Evolutionary conservation across 495 filamentous ascomycete genomes (phyloP), one percentile per base, ranked within the genome.

Genomic region (Penicillium mononematosum): DNA sequence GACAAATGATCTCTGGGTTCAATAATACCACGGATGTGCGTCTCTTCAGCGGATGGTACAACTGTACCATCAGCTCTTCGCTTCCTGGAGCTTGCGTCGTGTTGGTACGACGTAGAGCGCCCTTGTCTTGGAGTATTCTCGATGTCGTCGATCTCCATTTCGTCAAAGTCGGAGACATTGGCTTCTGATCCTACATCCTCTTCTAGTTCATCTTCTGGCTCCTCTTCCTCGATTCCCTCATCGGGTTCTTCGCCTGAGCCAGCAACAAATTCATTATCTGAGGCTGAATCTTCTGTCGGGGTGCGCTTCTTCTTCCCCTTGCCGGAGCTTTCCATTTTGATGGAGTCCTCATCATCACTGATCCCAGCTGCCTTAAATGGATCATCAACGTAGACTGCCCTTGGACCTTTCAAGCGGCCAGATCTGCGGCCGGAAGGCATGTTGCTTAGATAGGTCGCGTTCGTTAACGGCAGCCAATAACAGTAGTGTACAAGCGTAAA

Each of bases 391-490:
- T 78, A 78, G 10, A 64, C 68, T 5, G 66, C 65, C 45, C 60
- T 63, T 36, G 66, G 52, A 25, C 70, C 64, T 49, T 65, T 65
- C n/a, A 61, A 47, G 50, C 76, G 76, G 27, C 54, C 68, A 10
- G 76, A 78, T 57, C 73, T 71, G 65, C 76, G 76, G 25, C 63
- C 50, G 10, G 61, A 54, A 49, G 71, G 44, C 73, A 75, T 75
- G 12, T 59, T 55, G 43, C 11, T 43, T 32, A 29, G 24, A 32
- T 9, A 42, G 22, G 22, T 31, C 12, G 45, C 53, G 31, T 39
- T 39, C 20, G 45, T 41, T 25, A 19, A 43, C 12, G 39, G 32
- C 27, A 38, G 25, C 36, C 54, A 56, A 56, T 5, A 36, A 17
- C 25, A 24, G 39, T 31, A 7, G 12, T 32, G n/a, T 31, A 25